Base-by-base conservation (phyloP, 1,284 basidiomycete species). In the Cryptococcus sp. region DNA sequence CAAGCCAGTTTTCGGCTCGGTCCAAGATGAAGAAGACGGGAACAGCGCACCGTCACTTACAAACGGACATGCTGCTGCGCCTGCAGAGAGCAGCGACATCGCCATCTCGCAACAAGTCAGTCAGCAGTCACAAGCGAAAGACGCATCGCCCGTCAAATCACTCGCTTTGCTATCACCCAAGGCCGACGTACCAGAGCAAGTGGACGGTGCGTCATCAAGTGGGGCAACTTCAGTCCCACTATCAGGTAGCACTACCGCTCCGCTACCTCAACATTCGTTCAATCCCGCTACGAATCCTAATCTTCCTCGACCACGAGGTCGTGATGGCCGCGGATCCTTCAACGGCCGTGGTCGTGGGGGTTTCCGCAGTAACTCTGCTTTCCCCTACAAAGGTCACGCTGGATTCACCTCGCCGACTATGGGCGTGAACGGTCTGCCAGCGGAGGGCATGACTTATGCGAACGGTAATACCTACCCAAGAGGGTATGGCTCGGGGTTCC, bases 341-440 rank as follows among this genome's bases (percentile, higher is more conserved):
- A 62, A 63, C n/a, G 67, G 59, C 5, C 47, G 71, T 19, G 70
- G 67, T 16, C 62, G 69, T 27, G 71, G 71, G 11, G 69, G 64
- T 8, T 65, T 61, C 57, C 45, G 65, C 38, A 54, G 47, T 30
- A 61, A 41, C 10, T 59, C 57, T 30, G 61, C 57, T 13, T 49
- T 62, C 13, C 48, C 52, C 17, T 60, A 62, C 43, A 59, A 58
- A 42, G 60, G 50, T n/a, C 54, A 55, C 41, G 45, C 30, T 11
- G 54, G 53, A 30, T 65, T 58, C 50, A 54, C 55, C 17, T 65
- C 64, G 5, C 64, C 65, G 15, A 55, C 58, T 35, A 54, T 38
- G 25, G 58, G 45, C 10, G 8, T 40, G 17, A 45, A 45, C 16
- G 51, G 58, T 51, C 43, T 61, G 1, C 63, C 61, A 27, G 54